These are phyloP conservation scores for Myriosclerotinia duriaeana DNA, from an alignment of 2,329 filamentous ascomycete genomes.

Conservation along the genomic window DNA sequence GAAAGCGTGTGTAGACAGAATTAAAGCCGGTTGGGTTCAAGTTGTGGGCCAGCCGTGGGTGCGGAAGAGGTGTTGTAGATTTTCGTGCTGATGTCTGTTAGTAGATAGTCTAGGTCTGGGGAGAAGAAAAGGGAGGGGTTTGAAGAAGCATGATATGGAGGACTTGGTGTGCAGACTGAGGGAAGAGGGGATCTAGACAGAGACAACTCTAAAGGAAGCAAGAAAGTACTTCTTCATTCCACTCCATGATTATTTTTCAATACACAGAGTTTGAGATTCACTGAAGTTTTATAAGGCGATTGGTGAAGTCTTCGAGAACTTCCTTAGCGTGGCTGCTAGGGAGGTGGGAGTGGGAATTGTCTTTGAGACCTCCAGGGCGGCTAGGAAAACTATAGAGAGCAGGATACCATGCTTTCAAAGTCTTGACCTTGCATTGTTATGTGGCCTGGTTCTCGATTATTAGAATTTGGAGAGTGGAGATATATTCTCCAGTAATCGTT, in stretches of 20 bases:
- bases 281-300: constrained; percentile 23
- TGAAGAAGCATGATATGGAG: too few relatives aligned
- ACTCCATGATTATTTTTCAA: neutral
- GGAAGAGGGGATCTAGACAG: too few relatives aligned
- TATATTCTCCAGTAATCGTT: too few relatives aligned
- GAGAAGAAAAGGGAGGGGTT: too few relatives aligned
- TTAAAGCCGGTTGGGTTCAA: constrained; percentile 8
- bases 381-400: neutral
- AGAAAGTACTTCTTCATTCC: neutral
- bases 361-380: neutral
- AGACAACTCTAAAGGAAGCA: too few relatives aligned
- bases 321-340: constrained; percentile 22
- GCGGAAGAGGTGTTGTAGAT: constrained; percentile 4
- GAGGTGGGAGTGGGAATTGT: constrained; percentile 10
- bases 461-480: neutral
- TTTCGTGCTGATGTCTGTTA: neutral
- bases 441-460: neutral
- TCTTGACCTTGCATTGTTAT: constrained; percentile 17
- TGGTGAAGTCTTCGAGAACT: constrained; percentile 25
- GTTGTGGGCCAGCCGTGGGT: constrained; percentile 14
- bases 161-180: too few relatives aligned
- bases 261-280: constrained; percentile 23
- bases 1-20: neutral
- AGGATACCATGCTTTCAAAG: neutral
- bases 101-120: too few relatives aligned